A percentile compares a stretch with the other conserved stretches of the same genome.
These are phyloP conservation scores for Salix udensis DNA, from an alignment of 345 rosid species.

Conservation along the genomic window DNA sequence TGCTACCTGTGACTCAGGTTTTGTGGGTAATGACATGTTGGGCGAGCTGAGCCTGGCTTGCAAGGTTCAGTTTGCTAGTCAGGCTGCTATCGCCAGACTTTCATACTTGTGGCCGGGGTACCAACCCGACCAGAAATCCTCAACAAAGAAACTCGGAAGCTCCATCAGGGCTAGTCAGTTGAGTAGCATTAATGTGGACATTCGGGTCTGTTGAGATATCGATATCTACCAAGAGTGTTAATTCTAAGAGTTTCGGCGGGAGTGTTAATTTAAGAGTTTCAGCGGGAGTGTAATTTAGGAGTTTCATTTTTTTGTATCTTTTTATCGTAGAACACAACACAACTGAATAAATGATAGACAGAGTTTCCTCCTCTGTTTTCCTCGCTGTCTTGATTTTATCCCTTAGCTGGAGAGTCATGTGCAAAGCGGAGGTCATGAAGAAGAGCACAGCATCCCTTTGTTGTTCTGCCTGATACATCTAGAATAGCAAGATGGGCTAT, in stretches of 20 bases:
- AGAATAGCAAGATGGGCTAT: not conserved
- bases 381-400: not conserved
- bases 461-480: not conserved
- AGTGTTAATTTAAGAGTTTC: not conserved
- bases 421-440: not conserved
- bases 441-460: not conserved
- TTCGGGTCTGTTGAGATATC: constrained; percentile 30
- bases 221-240: not conserved
- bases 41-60: constrained; percentile 5
- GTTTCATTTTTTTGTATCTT: not conserved
- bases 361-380: not conserved
- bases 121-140: constrained; percentile 20
- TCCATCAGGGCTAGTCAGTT: constrained; percentile 16
- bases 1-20: not conserved
- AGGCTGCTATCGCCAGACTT: constrained; percentile 30
- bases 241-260: not conserved
- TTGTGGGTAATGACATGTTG: not conserved
- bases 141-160: constrained; percentile 22
- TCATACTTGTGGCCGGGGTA: constrained; percentile 31
- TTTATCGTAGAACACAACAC: not conserved
- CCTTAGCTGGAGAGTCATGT: not conserved
- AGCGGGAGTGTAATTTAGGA: not conserved
- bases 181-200: constrained; percentile 26
- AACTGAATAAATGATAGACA: not conserved
- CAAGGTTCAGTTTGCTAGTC: constrained; percentile 17